Base-by-base conservation (phyloP, 306 rosid species). In the Hippophae tibetana region DNA sequence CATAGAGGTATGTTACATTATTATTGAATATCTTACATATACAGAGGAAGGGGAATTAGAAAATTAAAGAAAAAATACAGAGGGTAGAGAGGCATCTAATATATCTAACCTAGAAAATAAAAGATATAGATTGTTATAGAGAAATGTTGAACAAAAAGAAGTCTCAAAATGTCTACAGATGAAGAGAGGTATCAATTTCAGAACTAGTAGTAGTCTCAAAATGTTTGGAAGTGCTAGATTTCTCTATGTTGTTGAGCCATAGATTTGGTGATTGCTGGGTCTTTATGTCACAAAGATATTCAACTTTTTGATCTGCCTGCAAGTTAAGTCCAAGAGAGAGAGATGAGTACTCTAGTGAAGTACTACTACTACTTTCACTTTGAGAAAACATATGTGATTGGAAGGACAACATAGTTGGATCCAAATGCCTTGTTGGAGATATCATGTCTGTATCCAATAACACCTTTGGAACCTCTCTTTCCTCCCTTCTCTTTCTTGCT, bases 151-250 rank as follows among this genome's bases (percentile, higher is more conserved):
- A 46, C 7, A 46, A 9, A 9, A 46, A 46, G 7, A 52, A 25
- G 5, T 10, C 23, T 43, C 2, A 10, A 54, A 9, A 13, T 53
- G 47, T 78, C 81, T 72, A 92, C 74, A 88, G 90, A 84, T 88
- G 99, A 71, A 92, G 95, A 10, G 98, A 85, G 74, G 95, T 90
- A 75, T 87, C 98, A 52, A 90, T 88, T 2, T 87, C 95, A 1
- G 89, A 74, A 67, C 49, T 31, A 31, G 38, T 31, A 31, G 38
- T 31, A 31, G 4, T 66, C 26, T 84, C 88, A 77, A 75, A 82
- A 72, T 65, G 75, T 81, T 52, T 79, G 25, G 82, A 76, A 7
- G 70, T 42, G 68, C 71, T 69, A 27, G 84, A 63, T 57, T 70
- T 25, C 13, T 80, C 79, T 52, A 79, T 59, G 26, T 53, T 65